These are phyloP conservation scores for Xylariaceae sp. DNA, from an alignment of 2,329 filamentous ascomycete genomes.

Conservation along the genomic window DNA sequence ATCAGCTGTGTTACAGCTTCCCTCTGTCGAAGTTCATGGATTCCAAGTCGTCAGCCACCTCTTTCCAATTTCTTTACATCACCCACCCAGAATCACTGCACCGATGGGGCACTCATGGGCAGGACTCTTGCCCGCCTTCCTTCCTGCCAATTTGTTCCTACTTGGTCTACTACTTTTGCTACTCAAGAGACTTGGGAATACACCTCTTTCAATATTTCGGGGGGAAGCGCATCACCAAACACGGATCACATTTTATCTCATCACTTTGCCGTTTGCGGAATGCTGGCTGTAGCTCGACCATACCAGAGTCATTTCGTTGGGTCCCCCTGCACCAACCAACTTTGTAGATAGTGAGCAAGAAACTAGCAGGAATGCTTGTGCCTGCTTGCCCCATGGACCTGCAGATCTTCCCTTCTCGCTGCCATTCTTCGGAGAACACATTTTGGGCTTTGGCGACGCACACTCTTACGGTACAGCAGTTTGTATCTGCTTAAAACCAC, in stretches of 20 bases:
- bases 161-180: too few species aligned
- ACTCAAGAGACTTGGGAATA: too few species aligned
- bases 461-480: too few species aligned
- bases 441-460: too few species aligned
- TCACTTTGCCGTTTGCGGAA: slow-evolving; percentile 18
- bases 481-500: too few species aligned
- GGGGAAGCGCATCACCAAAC: slow-evolving; percentile 7
- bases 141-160: too few species aligned
- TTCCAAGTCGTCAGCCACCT: slow-evolving; percentile 5
- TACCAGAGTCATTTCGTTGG: neutral
- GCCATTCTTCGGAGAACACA: too few species aligned
- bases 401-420: neutral
- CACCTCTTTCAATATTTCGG: too few species aligned
- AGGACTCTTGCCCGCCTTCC: neutral
- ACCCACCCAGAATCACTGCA: neutral
- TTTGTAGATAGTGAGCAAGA: too few species aligned
- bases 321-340: too few species aligned
- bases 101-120: neutral
- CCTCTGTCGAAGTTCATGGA: slow-evolving; percentile 2
- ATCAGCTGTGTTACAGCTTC: slow-evolving; percentile 10
- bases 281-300: slow-evolving; percentile 4
- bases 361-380: too few species aligned
- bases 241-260: slow-evolving; percentile 13
- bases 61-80: neutral
- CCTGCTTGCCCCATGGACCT: neutral